phyloP scores from a whole-genome alignment of 331 rosid genomes.

The Malus hybrid region DNA sequence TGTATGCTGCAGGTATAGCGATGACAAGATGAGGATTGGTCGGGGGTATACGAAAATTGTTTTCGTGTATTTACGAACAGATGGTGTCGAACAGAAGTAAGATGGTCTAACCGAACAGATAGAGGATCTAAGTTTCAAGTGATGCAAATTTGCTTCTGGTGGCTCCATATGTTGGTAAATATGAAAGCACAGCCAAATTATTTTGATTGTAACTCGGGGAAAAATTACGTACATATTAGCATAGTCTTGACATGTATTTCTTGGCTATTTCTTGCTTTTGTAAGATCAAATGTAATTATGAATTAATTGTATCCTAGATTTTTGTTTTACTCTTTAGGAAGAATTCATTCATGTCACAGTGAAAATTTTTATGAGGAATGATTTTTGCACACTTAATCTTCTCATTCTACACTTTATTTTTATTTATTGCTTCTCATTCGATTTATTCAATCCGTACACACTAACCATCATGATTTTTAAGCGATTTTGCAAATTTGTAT shows the following conservation, averaged over 20 bases:
- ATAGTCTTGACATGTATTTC: neutral
- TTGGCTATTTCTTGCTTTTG: neutral
- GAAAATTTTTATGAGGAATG: neutral
- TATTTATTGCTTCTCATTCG: too few relatives aligned
- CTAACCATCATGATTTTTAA: too few relatives aligned
- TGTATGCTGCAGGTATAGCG: slow-evolving; percentile 51
- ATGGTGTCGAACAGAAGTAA: slow-evolving; percentile 19
- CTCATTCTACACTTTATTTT: neutral
- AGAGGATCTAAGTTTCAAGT: neutral
- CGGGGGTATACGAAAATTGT: slow-evolving; percentile 47
- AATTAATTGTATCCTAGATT: neutral
- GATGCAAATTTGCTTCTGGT: neutral
- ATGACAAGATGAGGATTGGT: slow-evolving; percentile 64
- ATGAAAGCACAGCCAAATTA: neutral
- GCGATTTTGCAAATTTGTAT: too few relatives aligned
- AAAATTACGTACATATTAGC: neutral
- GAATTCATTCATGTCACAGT: neutral
- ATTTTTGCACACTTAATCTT: neutral
- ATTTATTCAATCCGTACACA: neutral
- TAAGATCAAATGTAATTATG: neutral
- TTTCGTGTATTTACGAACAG: slow-evolving; percentile 55
- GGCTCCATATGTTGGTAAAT: neutral
- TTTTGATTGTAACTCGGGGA: neutral
- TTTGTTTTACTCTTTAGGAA: neutral
- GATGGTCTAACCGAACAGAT: neutral